Evolutionary conservation across 192 early-diverging fungal genomes (phyloP).

Genomic region (Backusella circina): DNA sequence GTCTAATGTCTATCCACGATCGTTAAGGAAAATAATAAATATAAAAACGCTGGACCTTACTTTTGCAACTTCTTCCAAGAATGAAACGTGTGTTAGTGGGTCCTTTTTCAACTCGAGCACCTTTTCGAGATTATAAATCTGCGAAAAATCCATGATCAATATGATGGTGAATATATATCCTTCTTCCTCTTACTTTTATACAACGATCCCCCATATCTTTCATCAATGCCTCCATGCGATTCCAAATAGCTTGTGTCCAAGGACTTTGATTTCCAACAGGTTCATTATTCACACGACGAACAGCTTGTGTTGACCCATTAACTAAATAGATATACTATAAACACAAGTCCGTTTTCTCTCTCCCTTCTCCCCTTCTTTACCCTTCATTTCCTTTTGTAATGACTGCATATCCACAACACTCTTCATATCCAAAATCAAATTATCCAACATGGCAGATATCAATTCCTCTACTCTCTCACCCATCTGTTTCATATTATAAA

Average conservation of each 20-base stretch:
- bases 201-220: slow-evolving; percentile 48
- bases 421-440: slow-evolving; percentile 41
- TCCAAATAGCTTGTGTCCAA: slow-evolving; percentile 49
- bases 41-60: too few species aligned
- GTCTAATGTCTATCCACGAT: slow-evolving; percentile 48
- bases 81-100: slow-evolving; percentile 43
- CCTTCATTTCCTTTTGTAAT: slow-evolving; percentile 49
- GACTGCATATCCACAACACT: slow-evolving; percentile 45
- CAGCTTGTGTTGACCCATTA: slow-evolving; percentile 25
- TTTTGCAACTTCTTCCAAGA: slow-evolving; percentile 46
- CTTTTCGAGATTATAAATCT: slow-evolving; percentile 51
- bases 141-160: background rate
- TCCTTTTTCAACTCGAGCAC: slow-evolving; percentile 49
- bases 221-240: slow-evolving; percentile 50
- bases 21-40: too few species aligned
- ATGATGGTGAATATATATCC: background rate
- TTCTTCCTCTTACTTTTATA: slow-evolving; percentile 41
- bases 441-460: slow-evolving; percentile 33
- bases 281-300: slow-evolving; percentile 49
- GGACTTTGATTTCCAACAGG: slow-evolving; percentile 41
- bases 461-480: slow-evolving; percentile 36
- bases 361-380: slow-evolving; percentile 8
- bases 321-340: background rate
- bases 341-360: background rate
- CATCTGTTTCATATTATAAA: slow-evolving; percentile 49